phyloP scores from a whole-genome alignment of 371 early-diverging fungal genomes.

The Phascolomyces articulosus region DNA sequence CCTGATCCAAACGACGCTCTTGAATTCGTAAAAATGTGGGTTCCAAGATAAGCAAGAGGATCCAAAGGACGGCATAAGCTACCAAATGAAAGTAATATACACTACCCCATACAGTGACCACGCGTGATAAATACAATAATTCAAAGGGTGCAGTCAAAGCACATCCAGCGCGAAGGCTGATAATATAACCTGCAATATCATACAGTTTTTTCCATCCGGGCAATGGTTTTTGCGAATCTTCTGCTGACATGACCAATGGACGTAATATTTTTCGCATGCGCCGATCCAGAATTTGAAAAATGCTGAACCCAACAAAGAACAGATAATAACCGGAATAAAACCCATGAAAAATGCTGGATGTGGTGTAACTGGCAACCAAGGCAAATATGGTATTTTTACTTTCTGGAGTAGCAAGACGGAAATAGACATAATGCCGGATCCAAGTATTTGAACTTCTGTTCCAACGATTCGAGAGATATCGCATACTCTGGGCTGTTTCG shows the following conservation, averaged over 20 bases:
- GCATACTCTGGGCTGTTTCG: constrained; percentile 76
- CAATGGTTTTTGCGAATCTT: constrained; percentile 35
- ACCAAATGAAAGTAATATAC: constrained; percentile 58
- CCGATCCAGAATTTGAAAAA: constrained; percentile 29
- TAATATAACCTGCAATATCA: constrained; percentile 67
- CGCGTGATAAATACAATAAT: constrained; percentile 56
- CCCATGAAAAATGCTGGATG: constrained; percentile 94
- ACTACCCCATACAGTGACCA: constrained; percentile 63
- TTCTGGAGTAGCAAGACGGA: constrained; percentile 47
- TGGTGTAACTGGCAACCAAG: constrained; percentile 72
- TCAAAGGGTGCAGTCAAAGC: constrained; percentile 75
- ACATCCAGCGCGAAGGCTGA: constrained; percentile 68
- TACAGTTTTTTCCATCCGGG: constrained; percentile 56
- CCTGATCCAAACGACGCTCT: constrained; percentile 10
- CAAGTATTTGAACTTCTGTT: constrained; percentile 88
- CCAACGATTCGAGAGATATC: constrained; percentile 79
- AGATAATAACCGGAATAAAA: constrained; percentile 89
- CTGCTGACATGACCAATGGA: constrained; percentile 57
- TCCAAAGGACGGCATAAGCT: constrained; percentile 32
- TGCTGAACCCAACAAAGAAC: constrained; percentile 25
- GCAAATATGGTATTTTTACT: constrained; percentile 47
- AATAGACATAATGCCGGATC: constrained; percentile 84
- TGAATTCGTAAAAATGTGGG: constrained; percentile 18
- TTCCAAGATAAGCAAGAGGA: constrained; percentile 18
- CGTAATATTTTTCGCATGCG: constrained; percentile 68